Evolutionary conservation across 352 stramenopile species (phyloP).

Genomic region (Phytophthora syringae): DNA sequence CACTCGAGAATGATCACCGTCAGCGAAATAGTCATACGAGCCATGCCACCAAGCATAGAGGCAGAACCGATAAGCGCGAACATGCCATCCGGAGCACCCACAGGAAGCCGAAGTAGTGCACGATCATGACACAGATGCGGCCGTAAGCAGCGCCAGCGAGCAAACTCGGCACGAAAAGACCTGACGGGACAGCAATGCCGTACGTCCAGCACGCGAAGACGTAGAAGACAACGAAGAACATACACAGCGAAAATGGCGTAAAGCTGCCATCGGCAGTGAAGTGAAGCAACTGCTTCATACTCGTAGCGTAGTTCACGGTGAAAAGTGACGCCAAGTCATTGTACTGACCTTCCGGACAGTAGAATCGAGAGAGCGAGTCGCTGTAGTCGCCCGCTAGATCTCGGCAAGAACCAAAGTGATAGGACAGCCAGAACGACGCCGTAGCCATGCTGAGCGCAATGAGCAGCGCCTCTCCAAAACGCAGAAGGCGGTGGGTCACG

Average conservation of each 20-base stretch:
- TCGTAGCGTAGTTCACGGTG: constrained; percentile 95
- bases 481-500: constrained; percentile 70
- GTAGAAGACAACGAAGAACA: constrained; percentile 97
- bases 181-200: constrained; percentile 96
- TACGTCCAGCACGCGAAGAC: constrained; percentile 95
- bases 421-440: constrained; percentile 82
- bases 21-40: constrained; percentile 98
- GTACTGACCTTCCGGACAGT: constrained; percentile 95
- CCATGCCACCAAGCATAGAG: constrained; percentile 96
- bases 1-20: constrained; percentile 99
- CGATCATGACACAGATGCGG: constrained; percentile 72
- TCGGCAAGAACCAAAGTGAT: constrained; percentile 75
- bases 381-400: constrained; percentile 61
- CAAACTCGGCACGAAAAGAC: constrained; percentile 97
- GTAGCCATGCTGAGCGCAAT: constrained; percentile 72
- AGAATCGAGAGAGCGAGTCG: constrained; percentile 92
- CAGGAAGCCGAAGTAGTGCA: constrained; percentile 65
- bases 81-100: constrained; percentile 89
- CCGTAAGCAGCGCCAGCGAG: constrained; percentile 96
- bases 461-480: constrained; percentile 68
- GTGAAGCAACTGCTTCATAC: constrained; percentile 97
- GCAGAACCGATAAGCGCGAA: constrained; percentile 98
- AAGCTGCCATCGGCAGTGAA: constrained; percentile 93
- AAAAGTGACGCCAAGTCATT: constrained; percentile 98
- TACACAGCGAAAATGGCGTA: constrained; percentile 92